Evolutionary conservation across 495 filamentous ascomycete genomes (phyloP), one percentile per base, ranked within the genome.

Genomic region (Zalerion maritima): DNA sequence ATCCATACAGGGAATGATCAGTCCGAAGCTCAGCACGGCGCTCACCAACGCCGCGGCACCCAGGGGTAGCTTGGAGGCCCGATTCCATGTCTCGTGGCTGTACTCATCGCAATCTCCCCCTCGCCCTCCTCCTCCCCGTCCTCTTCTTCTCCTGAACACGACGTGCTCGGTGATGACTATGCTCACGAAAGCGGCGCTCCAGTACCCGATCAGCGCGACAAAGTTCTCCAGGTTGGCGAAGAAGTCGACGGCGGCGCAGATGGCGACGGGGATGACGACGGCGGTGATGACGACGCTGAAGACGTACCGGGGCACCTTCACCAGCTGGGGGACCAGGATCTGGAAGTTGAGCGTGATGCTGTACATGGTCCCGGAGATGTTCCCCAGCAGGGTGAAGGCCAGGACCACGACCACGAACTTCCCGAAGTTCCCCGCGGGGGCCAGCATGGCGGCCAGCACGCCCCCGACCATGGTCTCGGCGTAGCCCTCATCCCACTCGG

Each of bases 301-400:
- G 16, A 68, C 24, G 32, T 66, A 64, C 2, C 67, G 56, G 8
- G 66, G 67, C n/a, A 70, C 43, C 8, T 48, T 48, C 14, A 55
- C 44, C 0, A 68, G 45, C 28, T 57, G 46, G 1, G 64, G 62
- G 5, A 60, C 44, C 24, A 72, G 44, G 27, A 70, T 50, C 41
- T 72, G 68, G 36, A 69, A 64, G 42, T 69, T 70, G 22, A 73
- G 52, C 6, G 67, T 65, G 33, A 71, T 55, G 10, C 58, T 63
- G 41, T 64, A 64, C 16, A 52, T 45, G 7, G 58, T 58, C 7
- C 50, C 57, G 3, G 61, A 50, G 19, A 66, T 53, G 42, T 71
- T 70, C 1, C 64, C 67, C 13, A 71, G 49, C 14, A 67, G 38
- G 5, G 61, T 67, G 18, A 73, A 47, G 5, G 58, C 55, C 13